These are phyloP conservation scores for Solanum hybrid DNA, from an alignment of 305 asterid species.

Conservation along the genomic window DNA sequence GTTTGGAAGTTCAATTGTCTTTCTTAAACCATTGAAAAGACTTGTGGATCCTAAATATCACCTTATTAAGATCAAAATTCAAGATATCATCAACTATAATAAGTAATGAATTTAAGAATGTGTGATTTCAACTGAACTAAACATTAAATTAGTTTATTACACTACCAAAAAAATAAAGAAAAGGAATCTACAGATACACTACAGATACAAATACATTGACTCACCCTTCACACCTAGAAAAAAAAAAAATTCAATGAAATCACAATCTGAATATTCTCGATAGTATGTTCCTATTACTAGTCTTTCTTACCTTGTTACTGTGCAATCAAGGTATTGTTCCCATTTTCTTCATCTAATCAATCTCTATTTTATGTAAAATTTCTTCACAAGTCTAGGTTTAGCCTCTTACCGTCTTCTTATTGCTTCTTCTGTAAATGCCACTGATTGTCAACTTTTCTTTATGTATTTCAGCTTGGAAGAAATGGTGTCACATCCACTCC, in stretches of 20 bases:
- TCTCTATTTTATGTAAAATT: background rate
- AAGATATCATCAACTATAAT: background rate
- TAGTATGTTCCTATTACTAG: conserved; percentile 29
- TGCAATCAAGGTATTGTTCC: conserved; percentile 37
- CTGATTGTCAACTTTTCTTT: background rate
- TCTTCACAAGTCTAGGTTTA: background rate
- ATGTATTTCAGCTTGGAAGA: conserved; percentile 34
- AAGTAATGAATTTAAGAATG: background rate
- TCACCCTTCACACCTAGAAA: background rate
- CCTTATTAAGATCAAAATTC: background rate
- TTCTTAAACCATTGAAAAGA: background rate
- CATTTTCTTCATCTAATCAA: background rate
- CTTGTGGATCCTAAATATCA: background rate
- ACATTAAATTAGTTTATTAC: no score
- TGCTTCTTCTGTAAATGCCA: background rate
- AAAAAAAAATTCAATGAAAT: background rate
- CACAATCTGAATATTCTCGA: conserved; percentile 37
- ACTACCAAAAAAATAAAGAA: no score
- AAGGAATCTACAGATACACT: background rate
- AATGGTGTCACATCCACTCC: conserved; percentile 50
- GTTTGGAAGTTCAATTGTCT: no score
- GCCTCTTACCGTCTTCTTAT: background rate
- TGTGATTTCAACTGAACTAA: background rate
- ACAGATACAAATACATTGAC: background rate
- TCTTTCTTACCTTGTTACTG: conserved; percentile 24